phyloP scores from a whole-genome alignment of 805 yeast genomes.

The Starmerella tilneyi region DNA sequence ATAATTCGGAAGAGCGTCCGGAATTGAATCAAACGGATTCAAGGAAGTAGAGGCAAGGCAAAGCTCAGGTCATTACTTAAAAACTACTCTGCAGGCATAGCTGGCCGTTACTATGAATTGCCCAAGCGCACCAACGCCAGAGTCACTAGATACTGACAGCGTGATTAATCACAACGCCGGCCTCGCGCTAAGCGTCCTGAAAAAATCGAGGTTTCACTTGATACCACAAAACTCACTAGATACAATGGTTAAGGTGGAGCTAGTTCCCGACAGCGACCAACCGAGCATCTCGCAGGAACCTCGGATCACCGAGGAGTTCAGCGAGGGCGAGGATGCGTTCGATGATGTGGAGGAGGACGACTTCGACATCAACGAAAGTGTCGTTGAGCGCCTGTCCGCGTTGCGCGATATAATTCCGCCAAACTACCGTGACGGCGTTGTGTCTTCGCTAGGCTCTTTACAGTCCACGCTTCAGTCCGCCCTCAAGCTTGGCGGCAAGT shows the following conservation, averaged over 20 bases:
- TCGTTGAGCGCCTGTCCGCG: conserved; percentile 80
- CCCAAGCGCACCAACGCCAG: too few species aligned
- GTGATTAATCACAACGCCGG: conserved; percentile 1
- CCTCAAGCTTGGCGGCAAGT: conserved; percentile 55
- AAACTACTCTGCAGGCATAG: too few species aligned
- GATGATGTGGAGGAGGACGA: conserved; percentile 53
- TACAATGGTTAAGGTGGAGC: conserved; percentile 65
- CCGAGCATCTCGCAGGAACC: conserved; percentile 32
- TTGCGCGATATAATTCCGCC: conserved; percentile 88
- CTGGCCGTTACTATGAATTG: neutral
- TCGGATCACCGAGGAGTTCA: conserved; percentile 34
- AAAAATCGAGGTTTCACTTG: neutral
- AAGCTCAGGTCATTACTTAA: too few species aligned
- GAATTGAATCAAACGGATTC: too few species aligned
- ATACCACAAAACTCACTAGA: neutral
- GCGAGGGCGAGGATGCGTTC: conserved; percentile 33
- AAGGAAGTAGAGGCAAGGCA: too few species aligned
- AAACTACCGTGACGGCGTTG: conserved; percentile 52
- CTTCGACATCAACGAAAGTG: conserved; percentile 67
- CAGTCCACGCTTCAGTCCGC: conserved; percentile 37
- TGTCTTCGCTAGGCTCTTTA: conserved; percentile 29
- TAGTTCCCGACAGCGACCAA: conserved; percentile 49
- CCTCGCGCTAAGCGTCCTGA: neutral
- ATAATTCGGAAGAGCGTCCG: too few species aligned
- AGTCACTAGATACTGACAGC: conserved; percentile 1